Percentiles rank a stretch among this genome's conserved stretches.
Evolutionary conservation across 2,329 filamentous ascomycete genomes (phyloP).

Genomic region (Macroventuria anomochaeta): DNA sequence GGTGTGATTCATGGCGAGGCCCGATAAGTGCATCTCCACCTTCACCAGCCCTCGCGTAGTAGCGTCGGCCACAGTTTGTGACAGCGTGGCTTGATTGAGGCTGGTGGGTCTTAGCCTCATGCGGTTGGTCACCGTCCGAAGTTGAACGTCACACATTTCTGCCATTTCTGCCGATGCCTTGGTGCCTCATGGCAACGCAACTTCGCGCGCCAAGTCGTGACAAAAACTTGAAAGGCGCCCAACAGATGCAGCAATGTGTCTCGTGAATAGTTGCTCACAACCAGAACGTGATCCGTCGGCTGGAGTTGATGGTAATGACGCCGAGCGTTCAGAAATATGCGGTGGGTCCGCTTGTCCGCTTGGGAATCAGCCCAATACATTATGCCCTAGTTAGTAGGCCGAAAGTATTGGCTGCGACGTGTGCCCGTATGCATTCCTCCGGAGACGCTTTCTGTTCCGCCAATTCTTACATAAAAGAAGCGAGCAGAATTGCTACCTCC

Average conservation of each 20-base stretch:
- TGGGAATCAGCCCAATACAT: slow-evolving; percentile 14
- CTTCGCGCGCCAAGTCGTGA: slow-evolving; percentile 12
- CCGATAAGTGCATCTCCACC: slow-evolving; percentile 27
- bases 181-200: slow-evolving; percentile 12
- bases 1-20: slow-evolving; percentile 24
- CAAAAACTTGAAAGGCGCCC: slow-evolving; percentile 10
- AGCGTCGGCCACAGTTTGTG: slow-evolving; percentile 20
- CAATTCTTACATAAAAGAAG: slow-evolving; percentile 8
- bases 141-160: slow-evolving; percentile 20
- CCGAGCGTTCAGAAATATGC: slow-evolving; percentile 15
- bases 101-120: slow-evolving; percentile 35
- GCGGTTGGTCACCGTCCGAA: slow-evolving; percentile 19
- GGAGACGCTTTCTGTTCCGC: neutral
- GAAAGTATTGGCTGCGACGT: slow-evolving; percentile 24
- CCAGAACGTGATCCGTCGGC: neutral
- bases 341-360: slow-evolving; percentile 23
- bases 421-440: slow-evolving; percentile 13
- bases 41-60: slow-evolving; percentile 28
- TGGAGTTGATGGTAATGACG: slow-evolving; percentile 7
- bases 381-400: slow-evolving; percentile 19
- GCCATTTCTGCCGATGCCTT: slow-evolving; percentile 28
- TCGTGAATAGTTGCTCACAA: neutral
- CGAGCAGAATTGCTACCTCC: neutral
- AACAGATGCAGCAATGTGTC: neutral
- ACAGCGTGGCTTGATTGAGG: slow-evolving; percentile 41